Evolutionary conservation across 2,329 filamentous ascomycete species (phyloP), one percentile per base, ranked within the genome.

Genomic region (Colletotrichum lini): DNA sequence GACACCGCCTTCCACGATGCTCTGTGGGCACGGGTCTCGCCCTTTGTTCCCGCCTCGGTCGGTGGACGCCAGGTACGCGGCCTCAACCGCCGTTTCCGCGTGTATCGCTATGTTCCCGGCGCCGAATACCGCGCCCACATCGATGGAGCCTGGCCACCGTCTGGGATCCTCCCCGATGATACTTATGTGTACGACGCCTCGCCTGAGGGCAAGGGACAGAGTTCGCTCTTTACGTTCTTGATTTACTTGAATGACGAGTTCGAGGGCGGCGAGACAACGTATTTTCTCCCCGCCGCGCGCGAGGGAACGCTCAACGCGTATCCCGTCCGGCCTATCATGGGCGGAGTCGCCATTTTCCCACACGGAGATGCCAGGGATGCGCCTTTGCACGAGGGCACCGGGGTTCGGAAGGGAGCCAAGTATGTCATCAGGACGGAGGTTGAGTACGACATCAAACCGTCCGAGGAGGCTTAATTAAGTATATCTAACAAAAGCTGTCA

Each of bases 381-480:
- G 6, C 78, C 93, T 65, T 76, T 94, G 69, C 92, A 94, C 74
- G 92, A 93, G 77, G 92, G 92, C 0, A 93, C 92, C 0, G 91
- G 92, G 0, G 92, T 94, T 0, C 84, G 86, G n/a, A 89, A 88
- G 75, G 91, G 90, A 0, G 89, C 89, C 0, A 88, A 88, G 78
- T 94, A 93, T 77, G 90, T 94, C 1, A 93, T 93, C 54, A 80
- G 92, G 67, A 93, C 91, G 0, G 92, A 94, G 77, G 88, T 94
- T 4, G 88, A 92, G 78, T 94, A 93, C 73, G 91, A 93, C 78
- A 82, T 93, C 85, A 81, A 84, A 49, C 75, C 79, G 9, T 67
- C 54, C 18, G 47, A 65, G 44, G 40, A 64, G 16, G 38, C 49
- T 12, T 63, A 49, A 30, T 26, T 13, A 35, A 53, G 47, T 54